Evolutionary conservation across 1,284 basidiomycete genomes (phyloP), one percentile per base, ranked within the genome.

Genomic region (Naganishia albida): DNA sequence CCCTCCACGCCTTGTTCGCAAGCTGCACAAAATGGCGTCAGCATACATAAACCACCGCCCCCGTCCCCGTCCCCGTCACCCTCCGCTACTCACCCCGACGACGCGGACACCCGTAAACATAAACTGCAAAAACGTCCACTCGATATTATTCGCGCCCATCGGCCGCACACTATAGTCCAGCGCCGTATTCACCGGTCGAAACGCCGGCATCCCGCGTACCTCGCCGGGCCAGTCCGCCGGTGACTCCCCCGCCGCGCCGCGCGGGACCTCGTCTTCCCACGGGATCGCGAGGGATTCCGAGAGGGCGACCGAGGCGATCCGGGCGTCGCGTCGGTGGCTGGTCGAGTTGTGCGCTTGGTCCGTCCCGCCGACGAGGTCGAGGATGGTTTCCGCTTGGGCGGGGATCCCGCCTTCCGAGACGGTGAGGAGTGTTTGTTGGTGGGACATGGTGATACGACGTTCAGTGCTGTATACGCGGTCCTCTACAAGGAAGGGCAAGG

Each of bases 351-450:
- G n/a, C 0, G 57, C 26, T n/a, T 60, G 56, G 20, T 60, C 49
- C 40, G 46, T 28, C 13, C 54, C 53, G 8, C 64, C 64, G 42
- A 62, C 56, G 42, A 65, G 64, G 56, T 65, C 43, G 57, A 65
- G 64, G n/a, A 60, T 46, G 30, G 26, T 23, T 54, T 54, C 54
- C 18, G 28, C 46, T 15, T 34, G 39, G 18, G 63, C 40, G 4
- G 64, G 64, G 56, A 65, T 65, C 10, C 56, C 64, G 28, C 64
- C 64, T 48, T 65, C 64, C 28, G 57, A 52, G 23, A 65, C 51
- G 28, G 64, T 65, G 39, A 52, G 40, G 20, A 49, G 57, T 28
- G 55, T 65, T 53, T 55, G 64, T 15, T 65, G 64, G 38, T 60
- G 48, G 7, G 56, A 63, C 50, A 53, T 63, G 62, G 40, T 63